Percentiles rank a stretch among this genome's conserved stretches.
Conservation (phyloP, 2,329 filamentous ascomycete species). For the Diaporthe capsici region DNA sequence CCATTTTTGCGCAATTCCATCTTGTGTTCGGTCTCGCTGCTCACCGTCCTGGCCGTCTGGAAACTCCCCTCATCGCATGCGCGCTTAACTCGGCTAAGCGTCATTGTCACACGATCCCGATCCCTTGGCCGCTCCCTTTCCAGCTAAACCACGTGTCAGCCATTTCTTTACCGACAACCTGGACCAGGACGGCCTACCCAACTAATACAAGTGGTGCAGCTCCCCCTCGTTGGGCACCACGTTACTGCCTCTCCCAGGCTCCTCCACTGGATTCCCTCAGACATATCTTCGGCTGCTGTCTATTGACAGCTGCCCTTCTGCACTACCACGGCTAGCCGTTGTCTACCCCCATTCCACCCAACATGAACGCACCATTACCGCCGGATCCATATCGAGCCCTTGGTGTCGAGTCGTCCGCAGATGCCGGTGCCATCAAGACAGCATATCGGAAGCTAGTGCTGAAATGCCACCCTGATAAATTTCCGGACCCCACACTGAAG, state of each 20-base stretch:
- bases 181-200: slow-evolving; percentile 33
- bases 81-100: slow-evolving; percentile 38
- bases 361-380: slow-evolving; percentile 63
- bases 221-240: slow-evolving; percentile 30
- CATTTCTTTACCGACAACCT: slow-evolving; percentile 32
- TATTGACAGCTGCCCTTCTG: slow-evolving; percentile 36
- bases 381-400: slow-evolving; percentile 86
- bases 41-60: slow-evolving; percentile 18
- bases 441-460: slow-evolving; percentile 89
- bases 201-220: slow-evolving; percentile 34
- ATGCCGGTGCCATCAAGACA: slow-evolving; percentile 79
- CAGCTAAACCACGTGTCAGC: slow-evolving; percentile 38
- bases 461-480: slow-evolving; percentile 92
- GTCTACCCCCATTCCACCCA: slow-evolving; percentile 43
- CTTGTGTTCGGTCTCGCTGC: slow-evolving; percentile 18
- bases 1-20: background rate
- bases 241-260: slow-evolving; percentile 17
- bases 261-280: background rate
- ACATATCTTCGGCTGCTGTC: slow-evolving; percentile 36
- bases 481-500: slow-evolving; percentile 83
- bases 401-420: slow-evolving; percentile 80
- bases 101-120: slow-evolving; percentile 42
- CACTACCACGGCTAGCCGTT: slow-evolving; percentile 32
- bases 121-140: slow-evolving; percentile 39
- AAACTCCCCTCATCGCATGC: slow-evolving; percentile 31